These are phyloP conservation scores for Fusarium sp. DNA, from an alignment of 2,329 filamentous ascomycete genomes.

Conservation along the genomic window DNA sequence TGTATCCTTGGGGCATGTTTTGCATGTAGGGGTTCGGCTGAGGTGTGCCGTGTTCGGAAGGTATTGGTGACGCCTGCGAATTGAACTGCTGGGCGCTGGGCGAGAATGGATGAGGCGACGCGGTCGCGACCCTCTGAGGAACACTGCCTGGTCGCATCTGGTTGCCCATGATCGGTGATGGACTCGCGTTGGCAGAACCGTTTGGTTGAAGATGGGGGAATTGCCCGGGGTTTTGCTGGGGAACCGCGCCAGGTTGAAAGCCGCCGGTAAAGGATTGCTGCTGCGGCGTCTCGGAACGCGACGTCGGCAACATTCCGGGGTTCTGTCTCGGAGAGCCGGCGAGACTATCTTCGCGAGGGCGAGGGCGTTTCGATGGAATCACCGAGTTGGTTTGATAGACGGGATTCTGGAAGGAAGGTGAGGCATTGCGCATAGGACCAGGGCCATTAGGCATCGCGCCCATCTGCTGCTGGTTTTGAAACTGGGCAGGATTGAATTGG, in stretches of 20 bases:
- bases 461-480: constrained; percentile 63
- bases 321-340: constrained; percentile 81
- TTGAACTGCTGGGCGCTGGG: constrained; percentile 76
- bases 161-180: constrained; percentile 89
- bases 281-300: constrained; percentile 91
- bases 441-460: constrained; percentile 77
- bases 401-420: constrained; percentile 76
- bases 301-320: constrained; percentile 75
- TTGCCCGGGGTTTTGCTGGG: constrained; percentile 67
- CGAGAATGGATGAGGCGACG: constrained; percentile 90
- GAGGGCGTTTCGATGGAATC: constrained; percentile 87
- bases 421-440: constrained; percentile 81
- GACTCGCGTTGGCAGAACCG: constrained; percentile 82
- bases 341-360: constrained; percentile 82
- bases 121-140: constrained; percentile 84
- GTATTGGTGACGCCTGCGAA: constrained; percentile 75
- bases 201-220: constrained; percentile 86
- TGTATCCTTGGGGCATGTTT: constrained; percentile 65
- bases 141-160: constrained; percentile 75
- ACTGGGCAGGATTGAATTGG: constrained; percentile 68
- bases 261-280: constrained; percentile 74
- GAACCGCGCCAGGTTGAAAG: constrained; percentile 71
- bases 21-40: constrained; percentile 76
- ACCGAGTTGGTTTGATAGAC: constrained; percentile 85
- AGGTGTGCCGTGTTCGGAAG: constrained; percentile 78